Evolutionary conservation across 1,284 basidiomycete genomes (phyloP).

Genomic region (Schizophyllum amplum): DNA sequence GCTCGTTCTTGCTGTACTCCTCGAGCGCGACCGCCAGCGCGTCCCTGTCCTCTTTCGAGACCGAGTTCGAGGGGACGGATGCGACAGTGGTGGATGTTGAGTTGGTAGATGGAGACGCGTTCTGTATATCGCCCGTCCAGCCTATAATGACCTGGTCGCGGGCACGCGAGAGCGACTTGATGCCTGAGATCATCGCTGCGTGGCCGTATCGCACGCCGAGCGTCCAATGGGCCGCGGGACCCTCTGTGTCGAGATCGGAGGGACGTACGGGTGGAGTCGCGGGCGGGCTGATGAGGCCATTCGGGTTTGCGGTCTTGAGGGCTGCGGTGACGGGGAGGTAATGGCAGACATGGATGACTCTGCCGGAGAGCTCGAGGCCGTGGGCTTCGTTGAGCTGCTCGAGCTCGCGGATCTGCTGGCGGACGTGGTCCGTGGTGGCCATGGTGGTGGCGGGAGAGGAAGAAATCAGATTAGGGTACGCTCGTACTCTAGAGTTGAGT

Average conservation of each 20-base stretch:
- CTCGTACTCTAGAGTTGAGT: background rate
- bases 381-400: constrained; percentile 63
- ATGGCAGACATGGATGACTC: constrained; percentile 84
- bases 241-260: constrained; percentile 28
- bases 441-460: constrained; percentile 16
- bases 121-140: constrained; percentile 83
- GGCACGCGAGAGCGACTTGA: constrained; percentile 73
- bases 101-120: constrained; percentile 3
- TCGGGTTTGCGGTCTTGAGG: constrained; percentile 31
- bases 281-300: constrained; percentile 57
- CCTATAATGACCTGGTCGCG: constrained; percentile 91
- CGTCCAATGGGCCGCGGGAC: constrained; percentile 46
- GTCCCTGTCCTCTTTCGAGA: constrained; percentile 52
- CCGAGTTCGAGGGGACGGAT: constrained; percentile 41
- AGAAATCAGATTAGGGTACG: background rate
- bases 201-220: constrained; percentile 83
- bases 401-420: constrained; percentile 50
- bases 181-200: constrained; percentile 92
- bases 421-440: constrained; percentile 41
- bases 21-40: constrained; percentile 55
- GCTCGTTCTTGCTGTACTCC: constrained; percentile 31
- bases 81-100: constrained; percentile 15
- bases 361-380: constrained; percentile 68
- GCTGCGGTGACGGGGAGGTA: constrained; percentile 67
- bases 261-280: constrained; percentile 50